Evolutionary conservation across 805 yeast species (phyloP).

Genomic region (Candida pini): DNA sequence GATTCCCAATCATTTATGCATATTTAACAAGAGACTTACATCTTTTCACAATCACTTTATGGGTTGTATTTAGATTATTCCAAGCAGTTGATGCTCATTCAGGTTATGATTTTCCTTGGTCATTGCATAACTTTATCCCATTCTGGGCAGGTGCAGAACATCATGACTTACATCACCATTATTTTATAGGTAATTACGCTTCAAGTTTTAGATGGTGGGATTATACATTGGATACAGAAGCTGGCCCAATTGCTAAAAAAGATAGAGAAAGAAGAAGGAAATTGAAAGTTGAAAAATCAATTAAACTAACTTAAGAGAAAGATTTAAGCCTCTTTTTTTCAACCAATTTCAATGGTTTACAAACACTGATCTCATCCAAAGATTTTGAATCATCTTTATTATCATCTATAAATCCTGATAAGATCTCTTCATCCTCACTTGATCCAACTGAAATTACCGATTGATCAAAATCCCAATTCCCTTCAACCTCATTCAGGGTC

Average conservation of each 20-base stretch:
- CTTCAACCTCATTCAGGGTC: constrained; percentile 19
- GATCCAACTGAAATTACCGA: constrained; percentile 9
- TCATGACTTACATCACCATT: constrained; percentile 57
- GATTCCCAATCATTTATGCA: constrained; percentile 53
- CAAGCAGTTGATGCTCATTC: constrained; percentile 61
- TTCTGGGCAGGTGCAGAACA: constrained; percentile 65
- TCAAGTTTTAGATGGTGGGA: constrained; percentile 59
- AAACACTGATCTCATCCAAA: constrained; percentile 1
- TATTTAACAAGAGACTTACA: constrained; percentile 42
- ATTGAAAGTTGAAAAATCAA: constrained; percentile 34
- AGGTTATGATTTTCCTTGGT: constrained; percentile 60
- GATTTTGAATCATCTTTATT: constrained; percentile 1
- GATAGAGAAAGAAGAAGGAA: constrained; percentile 41
- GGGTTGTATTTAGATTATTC: constrained; percentile 48
- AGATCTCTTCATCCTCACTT: constrained; percentile 2
- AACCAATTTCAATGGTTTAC: constrained; percentile 15
- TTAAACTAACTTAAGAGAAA: too few relatives aligned
- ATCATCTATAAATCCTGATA: constrained; percentile 8
- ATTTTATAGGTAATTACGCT: constrained; percentile 54
- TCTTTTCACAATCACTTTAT: constrained; percentile 45
- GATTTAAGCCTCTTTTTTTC: constrained; percentile 13
- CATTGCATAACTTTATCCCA: constrained; percentile 49
- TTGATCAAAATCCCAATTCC: constrained; percentile 2
- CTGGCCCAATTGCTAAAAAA: constrained; percentile 48
- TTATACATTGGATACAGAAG: constrained; percentile 44